These are phyloP conservation scores for Agrocybe praecox DNA, from an alignment of 768 basidiomycete genomes.

Conservation along the genomic window DNA sequence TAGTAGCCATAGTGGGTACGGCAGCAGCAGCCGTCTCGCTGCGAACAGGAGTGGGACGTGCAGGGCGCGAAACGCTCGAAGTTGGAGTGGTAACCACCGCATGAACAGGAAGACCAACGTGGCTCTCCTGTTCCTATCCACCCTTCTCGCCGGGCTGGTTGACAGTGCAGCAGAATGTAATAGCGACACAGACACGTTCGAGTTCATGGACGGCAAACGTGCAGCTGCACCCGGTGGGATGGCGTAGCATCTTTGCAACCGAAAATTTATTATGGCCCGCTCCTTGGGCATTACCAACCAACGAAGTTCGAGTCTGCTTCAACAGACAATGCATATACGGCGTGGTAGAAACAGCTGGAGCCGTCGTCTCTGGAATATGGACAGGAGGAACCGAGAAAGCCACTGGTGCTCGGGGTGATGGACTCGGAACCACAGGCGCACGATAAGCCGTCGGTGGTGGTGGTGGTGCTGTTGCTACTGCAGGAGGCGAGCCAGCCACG, in stretches of 20 bases:
- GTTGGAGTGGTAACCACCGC: slow-evolving; percentile 42
- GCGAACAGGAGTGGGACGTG: slow-evolving; percentile 12
- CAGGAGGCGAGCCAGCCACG: slow-evolving; percentile 30
- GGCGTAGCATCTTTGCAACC: slow-evolving; percentile 31
- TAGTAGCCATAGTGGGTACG: slow-evolving; percentile 2
- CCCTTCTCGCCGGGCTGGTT: too few relatives aligned
- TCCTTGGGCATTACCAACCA: too few relatives aligned
- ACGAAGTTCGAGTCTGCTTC: too few relatives aligned
- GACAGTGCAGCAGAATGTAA: too few relatives aligned
- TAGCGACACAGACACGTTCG: too few relatives aligned
- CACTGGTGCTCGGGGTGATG: background rate
- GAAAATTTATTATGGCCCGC: slow-evolving; percentile 78
- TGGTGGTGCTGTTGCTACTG: background rate
- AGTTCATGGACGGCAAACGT: too few relatives aligned
- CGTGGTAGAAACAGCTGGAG: too few relatives aligned
- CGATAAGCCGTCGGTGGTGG: slow-evolving; percentile 22
- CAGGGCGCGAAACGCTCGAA: slow-evolving; percentile 38
- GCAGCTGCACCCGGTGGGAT: background rate
- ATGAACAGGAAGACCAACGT: slow-evolving; percentile 31
- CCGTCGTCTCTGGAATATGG: too few relatives aligned
- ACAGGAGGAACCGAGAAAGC: too few relatives aligned
- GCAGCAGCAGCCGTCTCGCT: too few relatives aligned
- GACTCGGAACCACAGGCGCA: slow-evolving; percentile 4
- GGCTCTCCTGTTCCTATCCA: background rate
- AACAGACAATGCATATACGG: too few relatives aligned